Percentiles rank a stretch among this genome's conserved stretches.
These are phyloP conservation scores for Lentinus tigrinus DNA, from an alignment of 768 basidiomycete genomes.

Conservation along the genomic window DNA sequence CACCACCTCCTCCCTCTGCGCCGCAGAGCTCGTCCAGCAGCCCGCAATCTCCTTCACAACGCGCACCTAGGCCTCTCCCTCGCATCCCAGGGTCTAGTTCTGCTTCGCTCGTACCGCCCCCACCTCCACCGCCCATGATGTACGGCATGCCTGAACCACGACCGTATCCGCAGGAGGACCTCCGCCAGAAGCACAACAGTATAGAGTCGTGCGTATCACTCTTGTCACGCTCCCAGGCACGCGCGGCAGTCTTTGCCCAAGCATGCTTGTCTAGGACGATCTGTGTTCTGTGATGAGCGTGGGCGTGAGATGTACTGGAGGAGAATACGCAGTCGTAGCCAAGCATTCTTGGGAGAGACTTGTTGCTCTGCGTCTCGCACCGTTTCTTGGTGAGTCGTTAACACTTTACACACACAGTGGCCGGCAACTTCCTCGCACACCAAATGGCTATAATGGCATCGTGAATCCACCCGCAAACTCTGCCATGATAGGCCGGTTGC, in stretches of 20 bases:
- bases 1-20: constrained; percentile 13
- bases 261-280: background rate
- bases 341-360: background rate
- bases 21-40: constrained; percentile 2
- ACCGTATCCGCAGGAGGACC: constrained; percentile 15
- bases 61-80: constrained; percentile 26
- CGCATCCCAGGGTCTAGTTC: constrained; percentile 23
- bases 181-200: constrained; percentile 16
- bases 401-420: background rate
- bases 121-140: constrained; percentile 16
- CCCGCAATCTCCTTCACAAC: constrained; percentile 23
- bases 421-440: constrained; percentile 21
- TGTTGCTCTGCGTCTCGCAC: background rate
- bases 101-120: constrained; percentile 18
- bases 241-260: background rate
- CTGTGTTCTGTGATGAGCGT: too few relatives aligned
- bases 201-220: constrained; percentile 23
- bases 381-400: background rate
- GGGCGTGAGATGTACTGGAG: too few relatives aligned
- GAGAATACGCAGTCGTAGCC: too few relatives aligned
- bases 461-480: constrained; percentile 14
- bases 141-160: constrained; percentile 20
- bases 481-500: constrained; percentile 14
- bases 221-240: background rate
- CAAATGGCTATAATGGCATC: constrained; percentile 17